Percentiles rank a stretch among this genome's conserved stretches.
Conservation (phyloP, 371 early-diverging fungal genomes). For the Choanephora cucurbitarum region DNA sequence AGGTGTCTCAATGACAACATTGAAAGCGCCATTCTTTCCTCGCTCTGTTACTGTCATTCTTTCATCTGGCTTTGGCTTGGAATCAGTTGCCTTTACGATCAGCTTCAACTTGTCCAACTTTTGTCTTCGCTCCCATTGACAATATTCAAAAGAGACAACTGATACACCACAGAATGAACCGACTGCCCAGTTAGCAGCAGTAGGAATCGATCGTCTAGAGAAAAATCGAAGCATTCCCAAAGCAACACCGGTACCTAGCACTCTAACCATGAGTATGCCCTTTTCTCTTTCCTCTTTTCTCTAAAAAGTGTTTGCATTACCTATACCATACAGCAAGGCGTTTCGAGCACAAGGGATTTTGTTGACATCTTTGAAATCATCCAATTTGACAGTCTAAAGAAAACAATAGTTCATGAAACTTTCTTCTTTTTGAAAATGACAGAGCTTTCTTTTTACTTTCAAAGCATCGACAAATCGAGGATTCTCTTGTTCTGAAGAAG, state of each 20-base stretch:
- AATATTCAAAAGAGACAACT: constrained; percentile 42
- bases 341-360: constrained; percentile 54
- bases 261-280: not conserved
- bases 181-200: constrained; percentile 54
- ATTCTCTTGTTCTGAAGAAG: constrained; percentile 18
- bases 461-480: constrained; percentile 30
- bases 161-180: constrained; percentile 49
- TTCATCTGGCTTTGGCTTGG: constrained; percentile 21
- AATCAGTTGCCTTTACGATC: constrained; percentile 48
- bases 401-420: no score
- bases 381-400: constrained; percentile 45
- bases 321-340: constrained; percentile 49
- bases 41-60: constrained; percentile 32
- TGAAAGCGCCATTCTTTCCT: constrained; percentile 41
- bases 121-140: constrained; percentile 44
- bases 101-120: constrained; percentile 41
- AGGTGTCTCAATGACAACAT: constrained; percentile 42
- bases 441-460: constrained; percentile 17
- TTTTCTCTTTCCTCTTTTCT: no score
- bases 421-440: not conserved
- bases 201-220: constrained; percentile 35
- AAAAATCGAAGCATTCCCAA: constrained; percentile 44
- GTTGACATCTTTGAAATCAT: constrained; percentile 49
- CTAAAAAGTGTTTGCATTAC: no score
- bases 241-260: constrained; percentile 40